These are phyloP conservation scores for Saccharomycopsis malanga DNA, from an alignment of 805 yeast genomes.

Conservation along the genomic window DNA sequence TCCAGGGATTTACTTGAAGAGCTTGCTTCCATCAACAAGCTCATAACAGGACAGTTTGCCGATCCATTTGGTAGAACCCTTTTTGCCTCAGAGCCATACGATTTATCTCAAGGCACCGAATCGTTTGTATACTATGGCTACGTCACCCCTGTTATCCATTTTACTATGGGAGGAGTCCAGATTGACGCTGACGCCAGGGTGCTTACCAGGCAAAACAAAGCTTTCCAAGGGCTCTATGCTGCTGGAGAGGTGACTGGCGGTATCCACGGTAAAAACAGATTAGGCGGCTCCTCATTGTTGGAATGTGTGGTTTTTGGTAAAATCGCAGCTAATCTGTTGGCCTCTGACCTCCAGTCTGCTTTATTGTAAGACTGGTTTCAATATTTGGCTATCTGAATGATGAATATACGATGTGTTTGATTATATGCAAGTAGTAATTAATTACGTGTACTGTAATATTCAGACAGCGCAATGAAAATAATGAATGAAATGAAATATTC, in stretches of 20 bases:
- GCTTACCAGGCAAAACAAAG: conserved; percentile 28
- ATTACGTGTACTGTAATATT: too few relatives aligned
- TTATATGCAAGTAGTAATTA: too few relatives aligned
- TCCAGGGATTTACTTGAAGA: conserved; percentile 26
- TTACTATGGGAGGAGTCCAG: conserved; percentile 63
- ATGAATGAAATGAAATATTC: too few relatives aligned
- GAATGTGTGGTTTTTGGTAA: conserved; percentile 48
- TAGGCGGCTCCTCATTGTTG: conserved; percentile 48
- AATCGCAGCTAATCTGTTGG: neutral
- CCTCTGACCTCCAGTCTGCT: neutral
- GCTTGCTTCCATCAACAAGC: conserved; percentile 23
- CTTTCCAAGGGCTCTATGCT: conserved; percentile 39
- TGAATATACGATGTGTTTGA: too few relatives aligned
- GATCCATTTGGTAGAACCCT: conserved; percentile 34
- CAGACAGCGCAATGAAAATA: too few relatives aligned
- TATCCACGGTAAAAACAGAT: conserved; percentile 48
- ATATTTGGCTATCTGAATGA: too few relatives aligned
- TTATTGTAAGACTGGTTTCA: too few relatives aligned
- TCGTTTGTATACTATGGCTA: conserved; percentile 40
- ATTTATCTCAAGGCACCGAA: conserved; percentile 12
- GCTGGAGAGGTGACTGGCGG: conserved; percentile 57
- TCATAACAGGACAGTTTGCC: conserved; percentile 18
- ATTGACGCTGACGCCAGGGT: conserved; percentile 41
- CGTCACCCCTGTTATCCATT: conserved; percentile 56
- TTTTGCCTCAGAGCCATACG: conserved; percentile 26